A percentile compares a stretch with the other conserved stretches of the same genome.
These are phyloP conservation scores for Backusella macrospora DNA, from an alignment of 192 early-diverging fungal genomes.

Conservation along the genomic window DNA sequence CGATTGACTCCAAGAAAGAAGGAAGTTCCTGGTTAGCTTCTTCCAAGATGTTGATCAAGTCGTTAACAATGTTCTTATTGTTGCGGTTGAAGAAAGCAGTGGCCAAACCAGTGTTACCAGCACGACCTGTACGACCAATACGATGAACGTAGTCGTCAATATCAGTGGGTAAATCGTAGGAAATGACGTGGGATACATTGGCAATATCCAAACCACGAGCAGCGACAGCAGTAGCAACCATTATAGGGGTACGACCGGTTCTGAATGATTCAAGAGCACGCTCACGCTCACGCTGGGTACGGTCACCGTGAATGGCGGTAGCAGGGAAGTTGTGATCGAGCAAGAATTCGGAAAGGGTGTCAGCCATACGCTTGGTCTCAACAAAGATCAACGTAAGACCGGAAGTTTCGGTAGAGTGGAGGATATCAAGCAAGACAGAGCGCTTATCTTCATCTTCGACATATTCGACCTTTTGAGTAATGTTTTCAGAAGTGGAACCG, in stretches of 20 bases:
- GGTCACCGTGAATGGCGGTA: constrained; percentile 75
- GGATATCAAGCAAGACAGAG: constrained; percentile 86
- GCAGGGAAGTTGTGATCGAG: constrained; percentile 74
- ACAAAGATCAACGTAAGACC: constrained; percentile 95
- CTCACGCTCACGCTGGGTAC: constrained; percentile 71
- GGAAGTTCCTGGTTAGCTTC: constrained; percentile 97
- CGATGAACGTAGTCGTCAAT: constrained; percentile 90
- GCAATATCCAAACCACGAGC: constrained; percentile 90
- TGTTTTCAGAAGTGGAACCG: constrained; percentile 96
- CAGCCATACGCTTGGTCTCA: constrained; percentile 95
- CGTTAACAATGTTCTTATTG: constrained; percentile 82
- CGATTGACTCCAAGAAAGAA: constrained; percentile 74
- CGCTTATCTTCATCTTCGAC: constrained; percentile 96
- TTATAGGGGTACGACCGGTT: constrained; percentile 55
- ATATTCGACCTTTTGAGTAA: constrained; percentile 91
- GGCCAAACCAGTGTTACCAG: constrained; percentile 91
- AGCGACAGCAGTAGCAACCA: constrained; percentile 92
- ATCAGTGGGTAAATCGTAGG: constrained; percentile 80
- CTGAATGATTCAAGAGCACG: constrained; percentile 67
- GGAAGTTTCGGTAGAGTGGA: constrained; percentile 56
- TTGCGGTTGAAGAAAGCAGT: constrained; percentile 95
- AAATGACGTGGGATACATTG: constrained; percentile 86
- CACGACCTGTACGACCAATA: constrained; percentile 92
- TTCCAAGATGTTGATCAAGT: constrained; percentile 83
- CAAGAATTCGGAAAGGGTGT: constrained; percentile 88